Base-by-base conservation (phyloP, 2,329 filamentous ascomycete genomes). In the Xylaria digitata region DNA sequence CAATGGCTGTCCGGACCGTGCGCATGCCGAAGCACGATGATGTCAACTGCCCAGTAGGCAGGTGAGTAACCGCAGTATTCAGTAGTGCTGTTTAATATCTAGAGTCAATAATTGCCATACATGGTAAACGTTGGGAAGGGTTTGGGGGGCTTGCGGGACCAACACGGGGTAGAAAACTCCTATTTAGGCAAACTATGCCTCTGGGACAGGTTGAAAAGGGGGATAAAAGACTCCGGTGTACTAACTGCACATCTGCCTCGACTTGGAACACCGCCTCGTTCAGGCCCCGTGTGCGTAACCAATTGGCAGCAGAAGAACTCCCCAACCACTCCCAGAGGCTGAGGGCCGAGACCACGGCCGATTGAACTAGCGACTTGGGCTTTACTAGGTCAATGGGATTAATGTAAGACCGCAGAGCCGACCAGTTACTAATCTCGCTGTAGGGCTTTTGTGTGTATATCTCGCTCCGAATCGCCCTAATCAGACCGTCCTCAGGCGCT, bases 231-330 rank as follows among this genome's bases (percentile, higher is more conserved):
- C 3, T 3, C 26, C 5, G 5, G 26, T 3, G 26, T 26, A 26
- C 26, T 26, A 26, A 26, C 26, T 49, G 43, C 13, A 63, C 54
- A 21, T 63, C 61, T 3, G 61, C 61, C 54, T 63, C 53, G 9
- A 63, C 53, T 45, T 63, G 61, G 46, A 63, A 63, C n/a, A 63
- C 23, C 4, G 45, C 61, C 26, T 63, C 54, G 7, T 49, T 21
- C n/a, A 63, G 8, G 13, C 42, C 61, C 11, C 32, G 32, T 19
- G 30, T 8, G n/a, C 61, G 54, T 4, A 63, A 21, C 11, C 30
- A 30, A 6, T 34, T 45, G 15, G 55, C 26, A 30, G 21, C 9
- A 30, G 49, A 37, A 34, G 19, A n/a, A 4, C 19, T 34, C 37
- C 26, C 15, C 6, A 34, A 58, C 11, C 46, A 23, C n/a, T 63